Base-by-base conservation (phyloP, 2,329 filamentous ascomycete genomes). In the Zasmidium cellare region DNA sequence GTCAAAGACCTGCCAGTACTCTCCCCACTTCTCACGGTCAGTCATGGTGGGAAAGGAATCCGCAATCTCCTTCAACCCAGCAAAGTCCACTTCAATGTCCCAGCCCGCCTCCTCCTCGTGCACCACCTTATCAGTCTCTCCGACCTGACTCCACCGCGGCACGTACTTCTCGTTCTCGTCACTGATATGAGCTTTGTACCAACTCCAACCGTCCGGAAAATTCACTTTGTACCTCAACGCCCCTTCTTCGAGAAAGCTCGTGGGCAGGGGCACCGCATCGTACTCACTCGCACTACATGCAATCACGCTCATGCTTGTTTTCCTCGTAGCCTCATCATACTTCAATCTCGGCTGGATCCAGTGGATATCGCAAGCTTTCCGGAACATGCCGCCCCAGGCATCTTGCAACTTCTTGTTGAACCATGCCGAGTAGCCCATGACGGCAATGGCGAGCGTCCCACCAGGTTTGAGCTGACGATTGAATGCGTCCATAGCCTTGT, bases 401-500 rank as follows among this genome's bases (percentile, higher is more conserved):
- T 41, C 16, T n/a, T 41, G 7, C 7, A 41, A 14, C 16, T 14
- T 14, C 19, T 3, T 9, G 14, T 57, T 50, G 9, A 49, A 23
- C 9, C 48, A 23, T 16, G 24, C 35, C 23, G 47, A 16, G 11
- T 38, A 45, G 16, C 55, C 55, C 22, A 18, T 18, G 11, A 19
- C 24, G 3, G 31, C 38, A 1, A 28, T 47, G 9, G 58, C 64
- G 41, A 67, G 65, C 3, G 65, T 66, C 14, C 64, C 64, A 22
- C 59, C 59, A 2, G 58, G 55, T 18, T 55, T 57, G n/a, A 63
- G 51, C 46, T 69, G 67, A 9, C 57, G 46, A 18, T 61, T 48
- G 7, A 65, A 23, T 11, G 59, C 56, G 14, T 52, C 58, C 51
- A 69, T 52, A 23, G 65, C 62, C 2, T 22, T 58, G 3, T 60